Conservation (phyloP, 805 yeast genomes). For the Saccharomycopsis sp. region DNA sequence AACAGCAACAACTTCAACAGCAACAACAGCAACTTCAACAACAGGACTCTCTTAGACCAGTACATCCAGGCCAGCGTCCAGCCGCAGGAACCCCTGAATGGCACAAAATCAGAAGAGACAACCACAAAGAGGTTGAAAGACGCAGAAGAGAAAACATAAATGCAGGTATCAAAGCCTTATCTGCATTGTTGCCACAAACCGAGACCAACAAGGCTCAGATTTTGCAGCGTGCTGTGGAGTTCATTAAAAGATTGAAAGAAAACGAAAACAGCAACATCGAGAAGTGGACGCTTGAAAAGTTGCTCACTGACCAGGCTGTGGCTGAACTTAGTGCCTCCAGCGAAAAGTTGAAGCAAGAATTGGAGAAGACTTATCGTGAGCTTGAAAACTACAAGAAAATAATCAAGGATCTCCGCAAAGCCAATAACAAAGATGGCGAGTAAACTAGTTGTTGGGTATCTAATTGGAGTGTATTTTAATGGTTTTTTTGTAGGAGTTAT, state of each 20-base stretch:
- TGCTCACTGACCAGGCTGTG: slow-evolving; percentile 85
- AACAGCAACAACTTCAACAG: slow-evolving; percentile 2
- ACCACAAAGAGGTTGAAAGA: slow-evolving; percentile 94
- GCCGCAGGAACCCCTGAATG: slow-evolving; percentile 71
- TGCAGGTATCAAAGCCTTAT: slow-evolving; percentile 75
- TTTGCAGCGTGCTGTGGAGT: slow-evolving; percentile 81
- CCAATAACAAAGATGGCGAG: neutral
- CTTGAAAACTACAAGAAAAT: slow-evolving; percentile 71
- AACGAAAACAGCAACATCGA: slow-evolving; percentile 85
- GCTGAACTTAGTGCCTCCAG: slow-evolving; percentile 78
- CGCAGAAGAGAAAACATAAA: slow-evolving; percentile 87
- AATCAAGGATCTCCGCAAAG: neutral
- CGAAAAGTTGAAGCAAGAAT: slow-evolving; percentile 80
- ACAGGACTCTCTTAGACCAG: neutral
- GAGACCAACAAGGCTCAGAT: slow-evolving; percentile 91
- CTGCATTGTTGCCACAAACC: slow-evolving; percentile 69
- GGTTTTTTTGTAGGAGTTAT: neutral
- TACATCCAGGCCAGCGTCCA: neutral
- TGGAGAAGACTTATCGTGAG: slow-evolving; percentile 89
- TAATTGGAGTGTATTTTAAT: neutral
- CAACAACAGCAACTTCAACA: neutral
- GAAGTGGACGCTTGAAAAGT: slow-evolving; percentile 91
- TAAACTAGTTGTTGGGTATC: neutral
- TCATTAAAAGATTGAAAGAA: slow-evolving; percentile 82
- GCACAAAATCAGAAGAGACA: slow-evolving; percentile 76